Conservation (phyloP, 148 eudicot genomes). For the Euryodendron excelsum region DNA sequence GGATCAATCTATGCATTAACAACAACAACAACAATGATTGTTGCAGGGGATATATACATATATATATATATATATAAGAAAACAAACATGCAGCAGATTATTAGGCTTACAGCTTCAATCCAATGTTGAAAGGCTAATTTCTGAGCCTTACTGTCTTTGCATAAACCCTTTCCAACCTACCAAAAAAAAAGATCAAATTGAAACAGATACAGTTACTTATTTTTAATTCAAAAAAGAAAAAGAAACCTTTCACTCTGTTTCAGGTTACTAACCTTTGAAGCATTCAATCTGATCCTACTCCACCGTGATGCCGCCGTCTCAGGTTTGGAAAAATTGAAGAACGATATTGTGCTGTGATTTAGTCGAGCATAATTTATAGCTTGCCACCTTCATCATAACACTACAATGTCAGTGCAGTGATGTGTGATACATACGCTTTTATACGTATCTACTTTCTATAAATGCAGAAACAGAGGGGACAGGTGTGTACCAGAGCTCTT, state of each 20-base stretch:
- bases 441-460: background rate
- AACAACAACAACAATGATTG: background rate
- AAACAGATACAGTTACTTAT: too few species aligned
- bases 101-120: constrained; percentile 5
- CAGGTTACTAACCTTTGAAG: constrained; percentile 2
- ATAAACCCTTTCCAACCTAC: constrained; percentile 3
- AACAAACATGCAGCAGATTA: background rate
- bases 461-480: background rate
- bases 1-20: constrained; percentile 28
- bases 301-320: background rate
- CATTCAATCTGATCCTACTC: background rate
- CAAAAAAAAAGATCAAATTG: too few species aligned
- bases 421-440: background rate
- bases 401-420: background rate
- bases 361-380: constrained; percentile 4
- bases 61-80: too few species aligned
- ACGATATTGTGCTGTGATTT: background rate
- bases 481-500: background rate
- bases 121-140: constrained; percentile 10
- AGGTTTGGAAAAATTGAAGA: background rate
- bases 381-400: constrained; percentile 13
- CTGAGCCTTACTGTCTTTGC: background rate
- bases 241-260: too few species aligned
- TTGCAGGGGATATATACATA: background rate
- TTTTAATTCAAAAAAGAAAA: too few species aligned